Percentiles rank a stretch among this genome's conserved stretches.
These are phyloP conservation scores for Elaeis oleifera DNA, from an alignment of 202 grass and related monocot genomes.

Conservation along the genomic window DNA sequence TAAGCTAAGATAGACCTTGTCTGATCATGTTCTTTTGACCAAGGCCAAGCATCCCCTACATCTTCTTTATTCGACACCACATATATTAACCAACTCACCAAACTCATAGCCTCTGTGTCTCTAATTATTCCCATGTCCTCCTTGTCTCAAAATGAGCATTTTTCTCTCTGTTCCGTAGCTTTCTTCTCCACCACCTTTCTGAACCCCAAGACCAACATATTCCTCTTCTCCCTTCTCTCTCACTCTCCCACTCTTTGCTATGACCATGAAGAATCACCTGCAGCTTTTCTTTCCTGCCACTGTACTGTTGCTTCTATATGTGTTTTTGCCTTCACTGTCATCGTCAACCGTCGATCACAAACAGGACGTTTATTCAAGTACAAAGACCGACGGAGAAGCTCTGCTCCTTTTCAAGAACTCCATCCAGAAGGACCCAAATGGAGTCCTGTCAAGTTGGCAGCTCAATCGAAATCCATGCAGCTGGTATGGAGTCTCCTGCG, in stretches of 20 bases:
- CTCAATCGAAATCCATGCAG: slow-evolving; percentile 25
- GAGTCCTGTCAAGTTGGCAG: slow-evolving; percentile 48
- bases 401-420: slow-evolving; percentile 64
- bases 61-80: not conserved
- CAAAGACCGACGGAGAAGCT: slow-evolving; percentile 31
- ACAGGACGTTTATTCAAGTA: not conserved
- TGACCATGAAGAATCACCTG: slow-evolving; percentile 32
- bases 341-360: not conserved
- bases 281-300: not conserved
- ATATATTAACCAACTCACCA: slow-evolving; percentile 13
- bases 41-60: not conserved
- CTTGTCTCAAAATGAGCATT: slow-evolving; percentile 3
- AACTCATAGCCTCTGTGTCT: not conserved
- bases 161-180: not conserved
- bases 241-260: slow-evolving; percentile 16
- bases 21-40: slow-evolving; percentile 15
- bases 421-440: slow-evolving; percentile 32
- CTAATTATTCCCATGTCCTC: slow-evolving; percentile 5
- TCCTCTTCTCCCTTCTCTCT: not conserved
- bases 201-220: slow-evolving; percentile 4
- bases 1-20: not conserved
- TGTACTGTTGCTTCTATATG: slow-evolving; percentile 26
- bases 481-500: slow-evolving; percentile 62
- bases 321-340: not conserved
- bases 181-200: slow-evolving; percentile 23